Evolutionary conservation across 2,329 filamentous ascomycete genomes (phyloP).

Genomic region (Purpureocillium takamizusanense): DNA sequence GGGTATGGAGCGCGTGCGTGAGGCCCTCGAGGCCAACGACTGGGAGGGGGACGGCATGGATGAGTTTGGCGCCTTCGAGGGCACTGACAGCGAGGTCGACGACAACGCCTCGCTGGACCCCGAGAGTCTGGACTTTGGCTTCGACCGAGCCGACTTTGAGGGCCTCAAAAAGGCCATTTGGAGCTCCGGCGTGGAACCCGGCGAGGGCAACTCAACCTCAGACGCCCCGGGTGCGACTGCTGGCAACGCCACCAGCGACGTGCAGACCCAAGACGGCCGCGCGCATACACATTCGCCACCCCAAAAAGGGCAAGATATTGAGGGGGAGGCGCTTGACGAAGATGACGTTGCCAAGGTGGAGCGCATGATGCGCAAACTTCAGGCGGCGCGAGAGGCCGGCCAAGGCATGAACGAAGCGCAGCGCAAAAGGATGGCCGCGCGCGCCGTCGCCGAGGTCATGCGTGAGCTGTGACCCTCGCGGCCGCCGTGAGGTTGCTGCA

Average conservation of each 20-base stretch:
- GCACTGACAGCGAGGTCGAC: conserved; percentile 22
- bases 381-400: conserved; percentile 50
- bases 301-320: too few relatives aligned
- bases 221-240: too few relatives aligned
- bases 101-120: conserved; percentile 29
- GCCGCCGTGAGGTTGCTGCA: too few relatives aligned
- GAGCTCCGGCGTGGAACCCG: conserved; percentile 21
- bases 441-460: conserved; percentile 57
- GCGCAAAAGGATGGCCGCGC: conserved; percentile 49
- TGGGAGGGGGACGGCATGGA: conserved; percentile 35
- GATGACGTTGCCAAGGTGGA: conserved; percentile 52
- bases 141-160: conserved; percentile 43
- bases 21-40: conserved; percentile 58
- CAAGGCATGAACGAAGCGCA: conserved; percentile 52
- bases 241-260: too few relatives aligned
- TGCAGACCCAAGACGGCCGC: too few relatives aligned
- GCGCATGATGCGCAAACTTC: conserved; percentile 54
- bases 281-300: too few relatives aligned
- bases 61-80: conserved; percentile 24
- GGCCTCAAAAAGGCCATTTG: conserved; percentile 44
- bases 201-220: not conserved
- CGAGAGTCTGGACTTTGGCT: conserved; percentile 40
- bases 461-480: conserved; percentile 34
- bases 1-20: conserved; percentile 47
- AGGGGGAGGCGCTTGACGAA: conserved; percentile 30